phyloP scores from a whole-genome alignment of 768 basidiomycete species.

The Macrolepiota fuliginosa region DNA sequence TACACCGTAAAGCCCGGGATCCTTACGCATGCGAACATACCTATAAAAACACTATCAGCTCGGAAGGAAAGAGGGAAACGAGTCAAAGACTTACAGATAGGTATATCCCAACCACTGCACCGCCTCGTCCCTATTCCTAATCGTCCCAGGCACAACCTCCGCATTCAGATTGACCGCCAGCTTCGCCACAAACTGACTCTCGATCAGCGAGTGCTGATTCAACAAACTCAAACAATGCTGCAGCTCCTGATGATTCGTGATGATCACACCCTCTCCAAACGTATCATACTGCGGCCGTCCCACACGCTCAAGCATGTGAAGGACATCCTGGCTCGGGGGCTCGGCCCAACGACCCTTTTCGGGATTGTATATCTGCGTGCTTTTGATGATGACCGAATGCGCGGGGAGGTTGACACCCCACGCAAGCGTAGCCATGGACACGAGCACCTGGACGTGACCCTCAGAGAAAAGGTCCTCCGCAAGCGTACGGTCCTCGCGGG shows the following conservation, averaged over 20 bases:
- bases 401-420: slow-evolving; percentile 99
- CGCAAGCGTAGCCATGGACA: slow-evolving; percentile 96
- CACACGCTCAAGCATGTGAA: slow-evolving; percentile 98
- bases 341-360: slow-evolving; percentile 99
- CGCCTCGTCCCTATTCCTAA: slow-evolving; percentile 94
- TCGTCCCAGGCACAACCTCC: slow-evolving; percentile 88
- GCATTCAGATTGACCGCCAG: slow-evolving; percentile 96
- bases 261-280: slow-evolving; percentile 96
- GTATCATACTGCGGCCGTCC: slow-evolving; percentile 98
- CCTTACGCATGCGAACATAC: slow-evolving; percentile 92
- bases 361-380: slow-evolving; percentile 99
- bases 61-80: slow-evolving; percentile 2
- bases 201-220: slow-evolving; percentile 98
- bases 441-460: slow-evolving; percentile 89
- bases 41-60: slow-evolving; percentile 34
- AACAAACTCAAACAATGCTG: slow-evolving; percentile 93
- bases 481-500: slow-evolving; percentile 81
- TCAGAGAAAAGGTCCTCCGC: slow-evolving; percentile 96
- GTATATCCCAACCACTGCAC: slow-evolving; percentile 98
- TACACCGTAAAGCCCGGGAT: slow-evolving; percentile 84
- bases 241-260: slow-evolving; percentile 95
- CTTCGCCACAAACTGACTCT: slow-evolving; percentile 89
- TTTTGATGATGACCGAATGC: slow-evolving; percentile 98
- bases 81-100: slow-evolving; percentile 61
- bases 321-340: slow-evolving; percentile 90